Conservation (phyloP, 2,329 filamentous ascomycete genomes). For the Fusarium fracticaudum region DNA sequence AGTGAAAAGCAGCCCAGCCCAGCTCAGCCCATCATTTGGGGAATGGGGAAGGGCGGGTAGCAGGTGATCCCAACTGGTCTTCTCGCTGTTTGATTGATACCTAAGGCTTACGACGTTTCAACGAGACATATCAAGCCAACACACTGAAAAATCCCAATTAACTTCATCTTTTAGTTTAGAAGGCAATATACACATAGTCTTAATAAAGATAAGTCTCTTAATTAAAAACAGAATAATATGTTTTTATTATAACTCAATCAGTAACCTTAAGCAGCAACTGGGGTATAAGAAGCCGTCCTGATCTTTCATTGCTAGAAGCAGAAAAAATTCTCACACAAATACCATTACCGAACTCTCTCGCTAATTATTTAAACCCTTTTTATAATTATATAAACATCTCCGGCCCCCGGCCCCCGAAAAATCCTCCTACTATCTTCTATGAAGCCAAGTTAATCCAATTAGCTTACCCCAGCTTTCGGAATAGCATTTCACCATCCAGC, state of each 20-base stretch:
- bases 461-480: background rate
- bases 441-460: no score
- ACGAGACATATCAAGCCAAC: background rate
- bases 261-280: background rate
- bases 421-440: no score
- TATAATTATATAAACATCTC: no score
- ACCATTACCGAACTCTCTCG: no score
- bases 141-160: background rate
- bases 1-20: slow-evolving; percentile 4
- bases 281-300: no score
- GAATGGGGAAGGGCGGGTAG: slow-evolving; percentile 17
- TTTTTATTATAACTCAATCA: background rate
- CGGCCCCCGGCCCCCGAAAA: no score
- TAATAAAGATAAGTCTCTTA: background rate
- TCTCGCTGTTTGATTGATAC: background rate
- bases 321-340: no score
- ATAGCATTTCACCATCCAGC: slow-evolving; percentile 27
- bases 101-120: background rate
- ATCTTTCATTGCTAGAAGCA: no score
- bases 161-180: background rate
- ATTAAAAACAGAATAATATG: background rate
- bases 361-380: no score
- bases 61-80: background rate
- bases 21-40: slow-evolving; percentile 12
- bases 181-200: background rate